phyloP scores from a whole-genome alignment of 768 basidiomycete species.

The Glaciozyma martinii region DNA sequence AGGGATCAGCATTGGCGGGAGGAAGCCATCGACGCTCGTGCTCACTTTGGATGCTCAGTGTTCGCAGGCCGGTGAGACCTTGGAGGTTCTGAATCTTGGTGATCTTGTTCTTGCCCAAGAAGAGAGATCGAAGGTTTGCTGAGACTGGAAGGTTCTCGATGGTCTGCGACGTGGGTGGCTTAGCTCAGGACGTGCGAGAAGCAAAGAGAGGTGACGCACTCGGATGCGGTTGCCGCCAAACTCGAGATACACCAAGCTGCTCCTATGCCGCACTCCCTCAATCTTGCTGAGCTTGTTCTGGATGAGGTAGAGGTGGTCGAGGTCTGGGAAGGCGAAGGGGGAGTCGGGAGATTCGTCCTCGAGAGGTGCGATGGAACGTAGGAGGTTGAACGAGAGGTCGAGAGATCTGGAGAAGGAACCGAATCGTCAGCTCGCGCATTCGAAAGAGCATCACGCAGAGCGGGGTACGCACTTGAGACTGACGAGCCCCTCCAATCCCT shows the following conservation, averaged over 20 bases:
- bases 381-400: constrained; percentile 90
- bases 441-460: constrained; percentile 12
- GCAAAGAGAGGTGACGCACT: constrained; percentile 45
- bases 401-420: constrained; percentile 50
- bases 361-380: constrained; percentile 48
- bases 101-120: constrained; percentile 98
- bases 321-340: constrained; percentile 40
- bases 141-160: constrained; percentile 70
- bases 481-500: constrained; percentile 50
- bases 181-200: constrained; percentile 3
- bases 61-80: constrained; percentile 62
- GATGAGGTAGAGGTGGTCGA: constrained; percentile 81
- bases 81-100: constrained; percentile 71
- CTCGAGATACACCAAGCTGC: constrained; percentile 65
- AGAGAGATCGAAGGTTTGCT: constrained; percentile 78
- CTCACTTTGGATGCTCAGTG: constrained; percentile 64
- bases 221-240: constrained; percentile 87
- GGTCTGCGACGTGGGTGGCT: constrained; percentile 46
- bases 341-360: constrained; percentile 57
- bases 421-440: constrained; percentile 38
- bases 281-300: constrained; percentile 90
- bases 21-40: background rate
- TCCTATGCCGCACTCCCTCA: constrained; percentile 51
- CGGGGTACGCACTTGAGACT: constrained; percentile 39
- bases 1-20: too few relatives aligned